phyloP scores from a whole-genome alignment of 768 basidiomycete genomes.

The Tephrocybe sp. region DNA sequence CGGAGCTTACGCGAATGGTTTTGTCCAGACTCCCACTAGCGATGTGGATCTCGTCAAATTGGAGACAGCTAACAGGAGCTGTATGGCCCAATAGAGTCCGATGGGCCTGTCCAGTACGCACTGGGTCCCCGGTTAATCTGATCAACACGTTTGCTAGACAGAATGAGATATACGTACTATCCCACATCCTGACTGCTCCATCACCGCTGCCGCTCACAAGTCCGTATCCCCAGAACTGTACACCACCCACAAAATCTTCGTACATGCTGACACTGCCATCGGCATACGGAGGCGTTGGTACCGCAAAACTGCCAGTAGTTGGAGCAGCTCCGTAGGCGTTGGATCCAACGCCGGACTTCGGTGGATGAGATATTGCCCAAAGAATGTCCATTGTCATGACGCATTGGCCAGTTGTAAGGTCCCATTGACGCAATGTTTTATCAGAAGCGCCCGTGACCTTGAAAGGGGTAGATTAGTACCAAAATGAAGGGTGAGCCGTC shows the following conservation, averaged over 20 bases:
- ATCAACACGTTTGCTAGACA: too few species aligned
- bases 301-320: constrained; percentile 66
- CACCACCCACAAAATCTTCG: constrained; percentile 94
- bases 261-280: constrained; percentile 96
- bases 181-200: constrained; percentile 99
- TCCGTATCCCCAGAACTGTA: constrained; percentile 99
- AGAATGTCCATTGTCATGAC: constrained; percentile 99
- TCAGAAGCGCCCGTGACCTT: constrained; percentile 98
- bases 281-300: constrained; percentile 83
- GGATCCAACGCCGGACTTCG: constrained; percentile 39
- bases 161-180: constrained; percentile 70
- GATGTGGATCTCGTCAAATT: constrained; percentile 96
- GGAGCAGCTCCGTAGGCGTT: constrained; percentile 52
- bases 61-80: constrained; percentile 87
- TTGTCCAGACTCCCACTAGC: constrained; percentile 94
- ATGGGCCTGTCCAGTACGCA: constrained; percentile 98
- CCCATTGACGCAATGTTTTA: constrained; percentile 98
- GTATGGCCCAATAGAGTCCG: constrained; percentile 92
- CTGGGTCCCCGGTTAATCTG: too few species aligned
- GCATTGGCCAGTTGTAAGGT: constrained; percentile 95
- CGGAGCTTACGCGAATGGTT: constrained; percentile 70
- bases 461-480: constrained; percentile 18
- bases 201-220: constrained; percentile 97
- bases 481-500: not conserved
- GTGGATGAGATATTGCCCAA: constrained; percentile 96